These are phyloP conservation scores for Urostyla sp. DNA, from an alignment of 73 alveolate genomes.

Conservation along the genomic window DNA sequence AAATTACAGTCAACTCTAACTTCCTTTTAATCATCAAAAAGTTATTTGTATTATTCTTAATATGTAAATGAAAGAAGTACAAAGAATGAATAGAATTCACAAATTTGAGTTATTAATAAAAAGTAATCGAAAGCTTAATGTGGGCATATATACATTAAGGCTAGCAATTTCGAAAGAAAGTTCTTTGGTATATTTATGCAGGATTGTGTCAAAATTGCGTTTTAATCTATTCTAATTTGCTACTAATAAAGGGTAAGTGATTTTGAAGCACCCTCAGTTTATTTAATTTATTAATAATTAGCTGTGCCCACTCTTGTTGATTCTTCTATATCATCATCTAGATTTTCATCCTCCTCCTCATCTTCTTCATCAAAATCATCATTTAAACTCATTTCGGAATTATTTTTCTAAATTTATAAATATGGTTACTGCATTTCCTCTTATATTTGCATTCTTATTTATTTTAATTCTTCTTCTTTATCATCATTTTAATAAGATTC, in stretches of 20 bases:
- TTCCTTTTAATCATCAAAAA: not conserved
- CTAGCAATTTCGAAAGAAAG: conserved; percentile 1
- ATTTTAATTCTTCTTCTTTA: too few species aligned
- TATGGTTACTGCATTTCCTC: too few species aligned
- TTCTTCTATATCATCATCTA: conserved; percentile 30
- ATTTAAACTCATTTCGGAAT: too few species aligned
- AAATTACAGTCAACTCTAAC: not conserved
- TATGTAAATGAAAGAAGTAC: conserved; percentile 18
- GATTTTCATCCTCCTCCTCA: conserved; percentile 3
- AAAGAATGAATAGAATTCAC: conserved; percentile 11
- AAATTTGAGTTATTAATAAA: not conserved
- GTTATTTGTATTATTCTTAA: conserved; percentile 2
- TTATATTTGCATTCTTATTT: too few species aligned
- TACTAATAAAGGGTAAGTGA: conserved; percentile 24
- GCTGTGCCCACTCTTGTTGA: not conserved
- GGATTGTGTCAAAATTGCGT: not conserved
- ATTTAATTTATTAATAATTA: not conserved
- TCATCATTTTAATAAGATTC: not conserved
- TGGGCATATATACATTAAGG: conserved; percentile 28
- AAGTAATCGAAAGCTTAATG: conserved; percentile 20
- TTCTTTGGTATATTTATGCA: conserved; percentile 1
- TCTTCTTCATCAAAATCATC: not conserved
- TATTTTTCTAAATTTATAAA: too few species aligned
- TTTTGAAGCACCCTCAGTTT: conserved; percentile 21
- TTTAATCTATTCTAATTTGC: not conserved